Percentiles rank a stretch among this genome's conserved stretches.
These are phyloP conservation scores for Camellia japonica DNA, from an alignment of 148 eudicot species.

Conservation along the genomic window DNA sequence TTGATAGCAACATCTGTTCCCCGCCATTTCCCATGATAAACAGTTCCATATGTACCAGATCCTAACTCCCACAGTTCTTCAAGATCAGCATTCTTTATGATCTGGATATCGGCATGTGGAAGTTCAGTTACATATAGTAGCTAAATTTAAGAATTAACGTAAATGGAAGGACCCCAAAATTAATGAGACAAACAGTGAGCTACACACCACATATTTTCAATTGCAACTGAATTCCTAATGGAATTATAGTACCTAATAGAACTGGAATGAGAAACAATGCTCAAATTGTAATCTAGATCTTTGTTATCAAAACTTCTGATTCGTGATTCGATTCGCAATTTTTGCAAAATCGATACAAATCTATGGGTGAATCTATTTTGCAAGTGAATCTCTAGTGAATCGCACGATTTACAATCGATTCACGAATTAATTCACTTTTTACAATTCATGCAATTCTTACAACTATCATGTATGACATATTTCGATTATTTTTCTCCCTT, in stretches of 20 bases:
- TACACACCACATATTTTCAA: not conserved
- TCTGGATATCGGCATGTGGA: not conserved
- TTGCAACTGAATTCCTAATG: conserved; percentile 1
- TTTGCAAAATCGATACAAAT: too few relatives aligned
- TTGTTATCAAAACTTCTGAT: not conserved
- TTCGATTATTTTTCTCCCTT: too few relatives aligned
- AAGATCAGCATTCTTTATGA: conserved; percentile 15
- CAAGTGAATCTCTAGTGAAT: too few relatives aligned
- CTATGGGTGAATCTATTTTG: too few relatives aligned
- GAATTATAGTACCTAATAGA: not conserved
- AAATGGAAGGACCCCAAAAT: not conserved
- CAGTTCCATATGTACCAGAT: conserved; percentile 97
- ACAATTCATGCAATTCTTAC: too few relatives aligned
- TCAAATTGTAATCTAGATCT: not conserved
- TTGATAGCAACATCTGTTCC: conserved; percentile 97
- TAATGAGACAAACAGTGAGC: not conserved
- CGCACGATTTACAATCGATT: too few relatives aligned
- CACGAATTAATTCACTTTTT: too few relatives aligned
- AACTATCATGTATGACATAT: too few relatives aligned
- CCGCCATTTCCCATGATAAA: conserved; percentile 96
- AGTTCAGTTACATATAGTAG: not conserved
- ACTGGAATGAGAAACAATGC: not conserved
- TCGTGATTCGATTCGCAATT: not conserved
- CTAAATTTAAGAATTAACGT: not conserved
- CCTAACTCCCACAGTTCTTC: conserved; percentile 58